Evolutionary conservation across 2,329 filamentous ascomycete species (phyloP), one percentile per base, ranked within the genome.

Genomic region (Neofusicoccum sp.): DNA sequence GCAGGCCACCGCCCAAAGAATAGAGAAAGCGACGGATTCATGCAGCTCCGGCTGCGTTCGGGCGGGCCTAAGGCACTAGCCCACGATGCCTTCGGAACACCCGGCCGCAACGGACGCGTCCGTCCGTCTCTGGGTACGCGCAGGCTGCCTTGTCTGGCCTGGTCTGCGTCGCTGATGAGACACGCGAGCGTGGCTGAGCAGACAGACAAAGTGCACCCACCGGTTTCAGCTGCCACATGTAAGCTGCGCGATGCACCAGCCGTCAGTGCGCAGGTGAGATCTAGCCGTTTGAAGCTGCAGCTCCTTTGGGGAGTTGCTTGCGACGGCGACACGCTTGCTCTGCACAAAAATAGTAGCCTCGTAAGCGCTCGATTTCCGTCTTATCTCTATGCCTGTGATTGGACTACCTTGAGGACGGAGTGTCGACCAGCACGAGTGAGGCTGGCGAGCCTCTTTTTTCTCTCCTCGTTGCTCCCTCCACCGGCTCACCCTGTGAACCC

Each of bases 171-270:
- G 44, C n/a, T 30, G 45, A 48, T 20, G 45, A 48, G 30, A 48
- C 45, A 48, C 28, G 45, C 45, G 45, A 48, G 28, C 24, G 45
- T 48, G 45, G 45, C 45, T 34, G 45, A 48, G 45, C 45, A 40
- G 11, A 7, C 34, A 43, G 40, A 20, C 34, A 36, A 14, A 40
- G 14, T 16, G 28, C 12, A 33, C 20, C 20, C 20, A 20, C 20
- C 20, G 20, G 45, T 48, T 48, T 48, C 45, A 48, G 45, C 45
- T 48, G 28, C 14, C 14, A 8, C 28, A 33, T 33, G 28, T 14
- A 16, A 48, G 45, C 28, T 48, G 45, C 11, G 31, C 30, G n/a
- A 9, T 47, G 26, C 16, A 45, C 28, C 41, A 45, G 11, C 12
- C 24, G 20, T 28, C 24, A 8, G 26, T 1, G 44, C 12, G 44